Conservation (phyloP, 2,329 filamentous ascomycete species). For the Alternaria sp. region DNA sequence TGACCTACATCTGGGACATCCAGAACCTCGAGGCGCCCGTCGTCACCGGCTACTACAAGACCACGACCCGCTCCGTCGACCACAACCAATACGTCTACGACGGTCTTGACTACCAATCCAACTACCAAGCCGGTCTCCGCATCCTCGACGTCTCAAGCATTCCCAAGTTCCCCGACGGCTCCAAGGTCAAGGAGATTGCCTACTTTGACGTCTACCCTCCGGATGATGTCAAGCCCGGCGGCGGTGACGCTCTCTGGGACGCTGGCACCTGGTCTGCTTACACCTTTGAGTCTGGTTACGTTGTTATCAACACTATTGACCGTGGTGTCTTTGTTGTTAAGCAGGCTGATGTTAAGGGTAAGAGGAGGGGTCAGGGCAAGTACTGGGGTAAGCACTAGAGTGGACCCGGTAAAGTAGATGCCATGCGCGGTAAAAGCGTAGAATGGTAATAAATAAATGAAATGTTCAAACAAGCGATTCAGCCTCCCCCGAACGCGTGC, state of each 20-base stretch:
- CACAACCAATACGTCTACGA: slow-evolving; percentile 56
- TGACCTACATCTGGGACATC: slow-evolving; percentile 49
- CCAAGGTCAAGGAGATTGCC: slow-evolving; percentile 49
- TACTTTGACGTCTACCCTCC: slow-evolving; percentile 53
- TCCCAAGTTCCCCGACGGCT: slow-evolving; percentile 45
- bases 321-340: slow-evolving; percentile 47
- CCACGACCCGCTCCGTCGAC: slow-evolving; percentile 47
- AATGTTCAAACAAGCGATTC: neutral
- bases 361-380: slow-evolving; percentile 35
- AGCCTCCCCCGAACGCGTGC: no score
- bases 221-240: slow-evolving; percentile 45
- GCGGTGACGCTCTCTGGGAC: slow-evolving; percentile 49
- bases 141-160: slow-evolving; percentile 52
- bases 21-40: slow-evolving; percentile 43
- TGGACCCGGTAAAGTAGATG: neutral
- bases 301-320: slow-evolving; percentile 60
- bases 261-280: slow-evolving; percentile 53
- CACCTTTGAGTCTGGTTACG: slow-evolving; percentile 51
- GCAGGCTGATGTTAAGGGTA: slow-evolving; percentile 23
- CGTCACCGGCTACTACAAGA: slow-evolving; percentile 53
- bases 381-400: slow-evolving; percentile 25
- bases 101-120: slow-evolving; percentile 51
- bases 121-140: slow-evolving; percentile 54
- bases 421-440: neutral
- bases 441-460: neutral